These are phyloP conservation scores for Pseudogymnoascus sp. DNA, from an alignment of 2,329 filamentous ascomycete species.

Conservation along the genomic window DNA sequence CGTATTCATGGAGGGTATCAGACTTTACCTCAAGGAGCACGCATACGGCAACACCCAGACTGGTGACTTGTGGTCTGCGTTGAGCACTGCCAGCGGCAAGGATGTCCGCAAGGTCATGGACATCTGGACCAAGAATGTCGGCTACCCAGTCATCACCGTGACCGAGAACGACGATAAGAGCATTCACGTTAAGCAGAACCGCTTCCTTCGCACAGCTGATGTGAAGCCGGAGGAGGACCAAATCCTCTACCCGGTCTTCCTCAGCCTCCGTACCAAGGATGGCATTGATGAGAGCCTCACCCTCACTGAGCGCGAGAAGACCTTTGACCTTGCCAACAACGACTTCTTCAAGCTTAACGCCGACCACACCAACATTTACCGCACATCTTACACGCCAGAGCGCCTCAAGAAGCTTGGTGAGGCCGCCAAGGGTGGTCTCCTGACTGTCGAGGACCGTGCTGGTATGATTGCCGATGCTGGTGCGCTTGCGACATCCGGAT, in stretches of 20 bases:
- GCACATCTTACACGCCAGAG: conserved; percentile 78
- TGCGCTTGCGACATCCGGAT: conserved; percentile 80
- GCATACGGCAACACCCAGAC: conserved; percentile 95
- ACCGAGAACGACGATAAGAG: conserved; percentile 65
- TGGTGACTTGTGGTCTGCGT: conserved; percentile 79
- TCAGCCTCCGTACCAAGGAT: conserved; percentile 76
- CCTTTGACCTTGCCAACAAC: conserved; percentile 67
- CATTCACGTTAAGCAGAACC: conserved; percentile 88
- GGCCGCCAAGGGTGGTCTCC: conserved; percentile 70
- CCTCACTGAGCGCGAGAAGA: conserved; percentile 60
- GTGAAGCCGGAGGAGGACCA: conserved; percentile 89
- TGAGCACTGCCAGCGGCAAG: conserved; percentile 84
- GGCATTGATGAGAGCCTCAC: conserved; percentile 72
- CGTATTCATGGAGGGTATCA: conserved; percentile 83
- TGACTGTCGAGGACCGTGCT: conserved; percentile 83
- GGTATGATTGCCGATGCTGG: conserved; percentile 94
- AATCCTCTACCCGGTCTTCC: conserved; percentile 80
- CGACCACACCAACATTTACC: conserved; percentile 86
- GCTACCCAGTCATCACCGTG: conserved; percentile 84
- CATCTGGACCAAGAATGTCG: conserved; percentile 95
- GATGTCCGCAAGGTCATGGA: conserved; percentile 85
- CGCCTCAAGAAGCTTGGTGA: conserved; percentile 80
- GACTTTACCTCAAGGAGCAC: conserved; percentile 88
- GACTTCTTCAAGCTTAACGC: conserved; percentile 98
- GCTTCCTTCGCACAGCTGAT: conserved; percentile 86